phyloP scores from a whole-genome alignment of 352 stramenopile genomes.

The Lagenidium giganteum region DNA sequence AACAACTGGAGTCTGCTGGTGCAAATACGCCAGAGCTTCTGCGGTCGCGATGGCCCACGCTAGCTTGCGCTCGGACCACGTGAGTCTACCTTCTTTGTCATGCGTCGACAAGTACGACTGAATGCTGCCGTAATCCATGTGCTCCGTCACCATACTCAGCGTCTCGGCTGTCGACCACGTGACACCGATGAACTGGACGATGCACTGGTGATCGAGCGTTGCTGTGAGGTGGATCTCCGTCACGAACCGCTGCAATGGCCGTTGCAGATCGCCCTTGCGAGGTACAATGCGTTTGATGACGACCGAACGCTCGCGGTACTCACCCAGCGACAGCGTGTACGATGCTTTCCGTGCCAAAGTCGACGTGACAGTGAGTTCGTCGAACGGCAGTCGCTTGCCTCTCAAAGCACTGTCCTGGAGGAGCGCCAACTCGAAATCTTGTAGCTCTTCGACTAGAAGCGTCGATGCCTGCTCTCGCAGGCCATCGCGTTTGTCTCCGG shows the following conservation, averaged over 20 bases:
- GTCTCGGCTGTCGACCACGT: slow-evolving; percentile 40
- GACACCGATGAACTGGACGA: slow-evolving; percentile 43
- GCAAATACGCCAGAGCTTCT: slow-evolving; percentile 28
- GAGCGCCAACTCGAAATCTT: too few relatives aligned
- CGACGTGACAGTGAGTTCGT: slow-evolving; percentile 30
- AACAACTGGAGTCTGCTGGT: slow-evolving; percentile 43
- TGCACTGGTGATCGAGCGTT: slow-evolving; percentile 33
- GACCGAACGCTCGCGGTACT: slow-evolving; percentile 4
- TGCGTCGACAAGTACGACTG: slow-evolving; percentile 30
- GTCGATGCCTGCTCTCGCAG: too few relatives aligned
- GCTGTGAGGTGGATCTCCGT: slow-evolving; percentile 48
- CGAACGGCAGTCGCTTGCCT: slow-evolving; percentile 26
- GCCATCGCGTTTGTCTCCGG: too few relatives aligned
- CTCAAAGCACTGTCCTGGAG: slow-evolving; percentile 28
- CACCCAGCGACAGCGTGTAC: slow-evolving; percentile 36
- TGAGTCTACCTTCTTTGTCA: too few relatives aligned
- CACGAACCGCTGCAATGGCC: slow-evolving; percentile 30
- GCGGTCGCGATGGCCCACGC: slow-evolving; percentile 30
- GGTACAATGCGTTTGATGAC: slow-evolving; percentile 13
- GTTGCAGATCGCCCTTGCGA: slow-evolving; percentile 5
- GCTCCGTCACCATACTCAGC: slow-evolving; percentile 49
- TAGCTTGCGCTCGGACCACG: slow-evolving; percentile 32
- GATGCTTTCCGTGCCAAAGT: slow-evolving; percentile 36
- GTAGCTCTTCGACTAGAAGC: too few relatives aligned
- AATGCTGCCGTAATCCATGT: slow-evolving; percentile 37